These are phyloP conservation scores for Dittrichia graveolens DNA, from an alignment of 129 eudicot genomes.

Conservation along the genomic window DNA sequence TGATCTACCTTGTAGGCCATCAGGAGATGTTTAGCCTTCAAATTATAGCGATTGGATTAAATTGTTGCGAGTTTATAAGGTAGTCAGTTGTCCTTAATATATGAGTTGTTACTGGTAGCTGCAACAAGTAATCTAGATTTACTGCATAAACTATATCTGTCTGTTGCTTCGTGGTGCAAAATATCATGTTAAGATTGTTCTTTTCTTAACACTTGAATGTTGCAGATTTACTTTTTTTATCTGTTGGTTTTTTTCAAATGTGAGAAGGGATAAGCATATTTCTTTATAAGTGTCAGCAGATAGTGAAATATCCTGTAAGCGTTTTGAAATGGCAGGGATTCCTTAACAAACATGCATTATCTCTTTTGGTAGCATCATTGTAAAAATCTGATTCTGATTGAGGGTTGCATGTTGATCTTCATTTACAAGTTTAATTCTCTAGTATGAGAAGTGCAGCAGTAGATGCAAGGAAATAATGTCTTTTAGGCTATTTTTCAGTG, in stretches of 20 bases:
- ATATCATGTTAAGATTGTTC: slow-evolving; percentile 5
- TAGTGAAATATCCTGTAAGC: neutral
- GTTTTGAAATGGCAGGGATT: neutral
- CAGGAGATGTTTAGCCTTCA: no score
- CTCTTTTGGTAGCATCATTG: neutral
- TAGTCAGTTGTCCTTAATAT: neutral
- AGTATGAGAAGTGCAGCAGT: slow-evolving; percentile 11
- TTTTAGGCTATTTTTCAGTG: neutral
- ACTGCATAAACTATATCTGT: neutral
- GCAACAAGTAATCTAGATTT: neutral
- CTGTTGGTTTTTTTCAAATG: neutral
- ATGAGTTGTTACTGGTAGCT: slow-evolving; percentile 4
- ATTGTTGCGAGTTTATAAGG: neutral
- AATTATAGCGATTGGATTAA: no score
- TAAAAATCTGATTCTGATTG: neutral
- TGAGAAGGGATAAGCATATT: neutral
- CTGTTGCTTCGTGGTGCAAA: slow-evolving; percentile 11
- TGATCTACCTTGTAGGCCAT: no score
- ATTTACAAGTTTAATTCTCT: neutral
- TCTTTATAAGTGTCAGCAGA: neutral
- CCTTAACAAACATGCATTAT: neutral
- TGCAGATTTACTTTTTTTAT: neutral
- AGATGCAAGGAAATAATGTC: neutral
- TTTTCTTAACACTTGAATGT: neutral
- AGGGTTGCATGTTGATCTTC: neutral